Conservation (phyloP, 495 filamentous ascomycete genomes). For the Neurospora sp. region DNA sequence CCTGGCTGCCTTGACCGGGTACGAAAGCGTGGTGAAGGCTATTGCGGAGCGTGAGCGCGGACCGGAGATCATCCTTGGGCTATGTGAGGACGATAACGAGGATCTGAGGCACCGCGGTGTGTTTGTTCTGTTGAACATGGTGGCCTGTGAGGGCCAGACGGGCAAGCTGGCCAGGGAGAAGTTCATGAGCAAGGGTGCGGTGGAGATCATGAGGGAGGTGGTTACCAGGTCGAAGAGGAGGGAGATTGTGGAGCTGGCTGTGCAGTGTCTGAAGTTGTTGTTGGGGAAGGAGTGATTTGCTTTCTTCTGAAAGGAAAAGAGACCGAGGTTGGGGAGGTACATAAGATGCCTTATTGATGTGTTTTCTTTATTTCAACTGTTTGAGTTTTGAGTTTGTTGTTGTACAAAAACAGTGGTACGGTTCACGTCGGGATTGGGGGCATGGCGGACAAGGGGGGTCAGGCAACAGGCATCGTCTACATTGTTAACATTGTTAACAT, state of each 20-base stretch:
- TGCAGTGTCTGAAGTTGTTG: slow-evolving; percentile 52
- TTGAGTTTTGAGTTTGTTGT: background rate
- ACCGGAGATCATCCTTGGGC: slow-evolving; percentile 54
- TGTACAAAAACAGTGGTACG: background rate
- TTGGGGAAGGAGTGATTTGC: slow-evolving; percentile 24
- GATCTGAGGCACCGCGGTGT: slow-evolving; percentile 69
- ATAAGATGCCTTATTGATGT: background rate
- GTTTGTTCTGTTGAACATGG: slow-evolving; percentile 61
- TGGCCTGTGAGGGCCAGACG: slow-evolving; percentile 39
- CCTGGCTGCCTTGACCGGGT: slow-evolving; percentile 71
- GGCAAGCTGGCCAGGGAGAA: slow-evolving; percentile 39
- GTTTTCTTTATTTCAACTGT: background rate
- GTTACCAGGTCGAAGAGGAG: slow-evolving; percentile 53
- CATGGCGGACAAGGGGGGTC: background rate
- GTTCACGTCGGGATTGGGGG: background rate
- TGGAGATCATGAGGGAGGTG: slow-evolving; percentile 51
- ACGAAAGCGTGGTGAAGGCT: slow-evolving; percentile 57
- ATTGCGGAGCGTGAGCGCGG: slow-evolving; percentile 61
- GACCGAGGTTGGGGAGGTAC: background rate
- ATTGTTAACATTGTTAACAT: background rate
- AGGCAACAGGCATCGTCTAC: background rate
- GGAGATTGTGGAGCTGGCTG: slow-evolving; percentile 53
- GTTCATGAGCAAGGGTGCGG: slow-evolving; percentile 38
- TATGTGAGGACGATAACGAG: slow-evolving; percentile 68
- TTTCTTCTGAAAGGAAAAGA: background rate